These are phyloP conservation scores for Corylus americana DNA, from an alignment of 306 rosid genomes.

Conservation along the genomic window DNA sequence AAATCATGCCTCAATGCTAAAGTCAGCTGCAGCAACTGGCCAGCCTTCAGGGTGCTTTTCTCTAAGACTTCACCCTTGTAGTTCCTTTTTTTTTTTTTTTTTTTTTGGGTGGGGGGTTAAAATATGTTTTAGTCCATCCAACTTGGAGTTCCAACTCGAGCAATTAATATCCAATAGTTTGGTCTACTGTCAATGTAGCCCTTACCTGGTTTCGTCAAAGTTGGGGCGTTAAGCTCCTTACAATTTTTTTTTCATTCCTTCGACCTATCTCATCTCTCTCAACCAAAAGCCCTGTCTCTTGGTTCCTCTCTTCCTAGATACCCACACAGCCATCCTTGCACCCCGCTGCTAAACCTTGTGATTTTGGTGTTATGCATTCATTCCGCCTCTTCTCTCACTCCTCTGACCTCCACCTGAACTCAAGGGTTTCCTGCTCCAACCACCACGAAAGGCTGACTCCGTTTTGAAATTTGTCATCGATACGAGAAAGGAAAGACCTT, in stretches of 20 bases:
- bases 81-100: background rate
- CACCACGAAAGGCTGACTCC: no score
- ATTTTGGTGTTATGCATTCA: background rate
- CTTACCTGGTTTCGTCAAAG: background rate
- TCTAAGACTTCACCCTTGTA: constrained; percentile 2
- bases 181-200: background rate
- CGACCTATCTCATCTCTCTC: background rate
- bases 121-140: no score
- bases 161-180: background rate
- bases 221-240: background rate
- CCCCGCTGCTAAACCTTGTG: background rate
- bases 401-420: no score
- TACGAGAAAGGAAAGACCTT: background rate
- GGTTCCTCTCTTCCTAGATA: background rate
- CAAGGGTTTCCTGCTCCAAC: no score
- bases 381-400: no score
- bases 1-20: constrained; percentile 75
- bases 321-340: background rate
- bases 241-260: no score
- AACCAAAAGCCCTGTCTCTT: background rate
- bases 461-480: no score
- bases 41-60: constrained; percentile 86
- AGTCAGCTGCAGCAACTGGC: constrained; percentile 86
- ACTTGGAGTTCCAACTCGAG: no score
- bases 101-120: background rate